Conservation (phyloP, 805 yeast species). For the Ogataea pini region DNA sequence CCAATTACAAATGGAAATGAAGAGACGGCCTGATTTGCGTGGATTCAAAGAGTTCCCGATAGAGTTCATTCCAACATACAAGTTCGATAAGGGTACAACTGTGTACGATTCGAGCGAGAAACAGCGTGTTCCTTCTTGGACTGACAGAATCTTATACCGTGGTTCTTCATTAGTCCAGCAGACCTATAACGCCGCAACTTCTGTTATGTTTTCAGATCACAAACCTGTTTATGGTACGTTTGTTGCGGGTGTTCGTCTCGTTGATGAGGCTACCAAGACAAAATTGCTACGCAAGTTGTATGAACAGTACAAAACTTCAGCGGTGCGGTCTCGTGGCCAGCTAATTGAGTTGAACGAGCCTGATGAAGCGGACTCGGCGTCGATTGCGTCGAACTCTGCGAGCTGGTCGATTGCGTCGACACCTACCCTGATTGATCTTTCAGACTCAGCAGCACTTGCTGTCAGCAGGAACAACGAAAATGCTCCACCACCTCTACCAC, state of each 20-base stretch:
- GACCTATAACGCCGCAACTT: conserved; percentile 66
- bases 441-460: conserved; percentile 8
- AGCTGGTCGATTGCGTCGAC: conserved; percentile 24
- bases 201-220: conserved; percentile 76
- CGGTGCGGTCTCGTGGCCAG: conserved; percentile 17
- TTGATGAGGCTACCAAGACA: conserved; percentile 64
- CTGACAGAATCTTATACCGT: conserved; percentile 77
- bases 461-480: conserved; percentile 2
- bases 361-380: conserved; percentile 11
- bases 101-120: conserved; percentile 88
- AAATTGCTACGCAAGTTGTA: conserved; percentile 60
- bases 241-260: conserved; percentile 60
- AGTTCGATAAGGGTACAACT: conserved; percentile 82
- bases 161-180: conserved; percentile 61
- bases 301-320: conserved; percentile 48
- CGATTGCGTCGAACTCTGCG: conserved; percentile 15
- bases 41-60: conserved; percentile 77
- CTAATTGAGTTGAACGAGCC: conserved; percentile 36
- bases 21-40: conserved; percentile 67
- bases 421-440: conserved; percentile 25
- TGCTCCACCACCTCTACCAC: conserved; percentile 20
- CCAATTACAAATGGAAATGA: conserved; percentile 77
- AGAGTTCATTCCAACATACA: conserved; percentile 86
- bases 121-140: conserved; percentile 94
- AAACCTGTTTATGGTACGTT: conserved; percentile 89